Conservation (phyloP, 140 eudicot species). For the Ambrosia hybrid region DNA sequence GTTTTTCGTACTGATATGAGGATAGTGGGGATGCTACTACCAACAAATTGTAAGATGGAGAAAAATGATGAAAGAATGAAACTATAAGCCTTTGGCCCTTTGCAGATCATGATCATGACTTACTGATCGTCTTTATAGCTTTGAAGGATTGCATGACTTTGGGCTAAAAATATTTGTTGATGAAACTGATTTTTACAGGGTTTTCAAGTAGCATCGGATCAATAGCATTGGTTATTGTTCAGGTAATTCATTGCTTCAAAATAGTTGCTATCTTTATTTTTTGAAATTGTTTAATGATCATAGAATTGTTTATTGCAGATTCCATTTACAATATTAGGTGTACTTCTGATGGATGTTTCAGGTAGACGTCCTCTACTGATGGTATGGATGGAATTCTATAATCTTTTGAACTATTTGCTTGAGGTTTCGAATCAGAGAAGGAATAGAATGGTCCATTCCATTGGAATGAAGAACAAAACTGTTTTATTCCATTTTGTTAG, state of each 20-base stretch:
- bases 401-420: background rate
- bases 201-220: slow-evolving; percentile 67
- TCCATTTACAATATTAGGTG: slow-evolving; percentile 66
- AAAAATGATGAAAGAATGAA: background rate
- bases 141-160: background rate
- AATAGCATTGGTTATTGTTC: slow-evolving; percentile 72
- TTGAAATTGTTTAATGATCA: slow-evolving; percentile 1
- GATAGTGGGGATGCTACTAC: background rate
- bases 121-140: background rate
- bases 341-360: slow-evolving; percentile 71
- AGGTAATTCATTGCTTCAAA: slow-evolving; percentile 44
- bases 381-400: slow-evolving; percentile 38
- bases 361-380: slow-evolving; percentile 73
- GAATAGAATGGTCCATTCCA: background rate
- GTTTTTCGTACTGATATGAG: background rate
- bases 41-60: background rate
- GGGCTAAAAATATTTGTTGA: background rate
- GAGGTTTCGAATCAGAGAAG: background rate
- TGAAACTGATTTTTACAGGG: slow-evolving; percentile 42
- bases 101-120: background rate
- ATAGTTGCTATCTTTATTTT: background rate
- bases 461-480: background rate
- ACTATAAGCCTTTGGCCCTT: slow-evolving; percentile 3
- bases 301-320: slow-evolving; percentile 48
- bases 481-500: background rate